Conservation (phyloP, 495 filamentous ascomycete species). For the Hapsidospora chrysogenum region DNA sequence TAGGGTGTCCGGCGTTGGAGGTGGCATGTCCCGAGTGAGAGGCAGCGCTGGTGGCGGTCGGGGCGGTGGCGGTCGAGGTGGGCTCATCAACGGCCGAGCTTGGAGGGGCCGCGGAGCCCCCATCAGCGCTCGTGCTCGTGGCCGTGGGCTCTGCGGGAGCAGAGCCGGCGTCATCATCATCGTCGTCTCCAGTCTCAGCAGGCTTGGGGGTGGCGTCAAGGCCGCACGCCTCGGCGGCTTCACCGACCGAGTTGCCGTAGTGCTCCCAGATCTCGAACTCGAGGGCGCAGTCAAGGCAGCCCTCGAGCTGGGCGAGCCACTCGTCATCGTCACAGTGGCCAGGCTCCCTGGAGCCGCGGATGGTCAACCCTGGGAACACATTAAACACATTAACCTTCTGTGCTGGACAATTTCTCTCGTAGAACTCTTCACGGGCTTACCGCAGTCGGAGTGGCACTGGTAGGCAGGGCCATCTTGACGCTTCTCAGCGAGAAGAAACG, state of each 20-base stretch:
- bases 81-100: too few species aligned
- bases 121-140: too few species aligned
- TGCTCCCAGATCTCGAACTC: conserved; percentile 25
- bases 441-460: conserved; percentile 11
- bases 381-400: too few species aligned
- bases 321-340: not conserved
- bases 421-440: conserved; percentile 4
- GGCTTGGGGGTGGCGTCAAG: conserved; percentile 17
- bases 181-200: not conserved
- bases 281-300: conserved; percentile 27
- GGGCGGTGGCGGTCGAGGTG: too few species aligned
- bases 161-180: not conserved
- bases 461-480: conserved; percentile 3
- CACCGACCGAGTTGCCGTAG: conserved; percentile 20
- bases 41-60: too few species aligned
- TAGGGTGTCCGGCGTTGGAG: too few species aligned
- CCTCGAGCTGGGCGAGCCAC: conserved; percentile 18
- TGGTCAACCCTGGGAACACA: too few species aligned
- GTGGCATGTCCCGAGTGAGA: too few species aligned
- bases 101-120: too few species aligned
- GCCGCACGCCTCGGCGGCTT: conserved; percentile 17
- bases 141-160: not conserved
- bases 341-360: too few species aligned
- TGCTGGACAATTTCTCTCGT: too few species aligned
- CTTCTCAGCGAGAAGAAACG: conserved; percentile 4